phyloP scores from a whole-genome alignment of 1,284 basidiomycete genomes.

The Cryptococcus floricola region DNA sequence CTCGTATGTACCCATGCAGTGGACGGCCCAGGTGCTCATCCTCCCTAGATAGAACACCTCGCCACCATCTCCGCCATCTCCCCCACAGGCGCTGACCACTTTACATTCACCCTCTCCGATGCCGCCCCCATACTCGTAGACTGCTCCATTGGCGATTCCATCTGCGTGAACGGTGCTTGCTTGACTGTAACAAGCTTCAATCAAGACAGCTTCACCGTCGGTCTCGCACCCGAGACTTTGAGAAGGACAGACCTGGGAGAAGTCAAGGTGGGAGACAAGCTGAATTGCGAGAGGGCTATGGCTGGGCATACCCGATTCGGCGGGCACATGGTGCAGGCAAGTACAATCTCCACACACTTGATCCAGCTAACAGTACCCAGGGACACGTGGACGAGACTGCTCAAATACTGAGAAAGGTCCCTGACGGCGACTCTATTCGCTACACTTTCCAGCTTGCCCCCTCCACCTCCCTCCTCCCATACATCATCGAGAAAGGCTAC shows the following conservation, averaged over 20 bases:
- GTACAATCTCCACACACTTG: conserved; percentile 18
- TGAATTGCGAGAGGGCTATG: conserved; percentile 96
- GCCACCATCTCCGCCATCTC: conserved; percentile 39
- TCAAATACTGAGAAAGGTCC: conserved; percentile 60
- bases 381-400: conserved; percentile 92
- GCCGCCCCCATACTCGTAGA: conserved; percentile 76
- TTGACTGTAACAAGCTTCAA: conserved; percentile 87
- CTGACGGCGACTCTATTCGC: conserved; percentile 84
- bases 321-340: conserved; percentile 94
- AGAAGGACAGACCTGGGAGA: conserved; percentile 86
- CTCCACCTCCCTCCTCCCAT: conserved; percentile 65
- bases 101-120: conserved; percentile 75
- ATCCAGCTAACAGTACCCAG: conserved; percentile 48
- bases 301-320: conserved; percentile 86
- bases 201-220: conserved; percentile 78
- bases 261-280: conserved; percentile 69
- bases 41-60: conserved; percentile 47
- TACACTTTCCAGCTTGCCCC: conserved; percentile 72
- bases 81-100: conserved; percentile 54
- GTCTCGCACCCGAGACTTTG: conserved; percentile 92
- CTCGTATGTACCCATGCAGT: conserved; percentile 27
- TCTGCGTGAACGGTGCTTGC: conserved; percentile 79
- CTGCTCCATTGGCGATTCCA: conserved; percentile 90
- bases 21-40: background rate
- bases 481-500: conserved; percentile 94